Base-by-base conservation (phyloP, 306 rosid species). In the Ochetophila trinervis region DNA sequence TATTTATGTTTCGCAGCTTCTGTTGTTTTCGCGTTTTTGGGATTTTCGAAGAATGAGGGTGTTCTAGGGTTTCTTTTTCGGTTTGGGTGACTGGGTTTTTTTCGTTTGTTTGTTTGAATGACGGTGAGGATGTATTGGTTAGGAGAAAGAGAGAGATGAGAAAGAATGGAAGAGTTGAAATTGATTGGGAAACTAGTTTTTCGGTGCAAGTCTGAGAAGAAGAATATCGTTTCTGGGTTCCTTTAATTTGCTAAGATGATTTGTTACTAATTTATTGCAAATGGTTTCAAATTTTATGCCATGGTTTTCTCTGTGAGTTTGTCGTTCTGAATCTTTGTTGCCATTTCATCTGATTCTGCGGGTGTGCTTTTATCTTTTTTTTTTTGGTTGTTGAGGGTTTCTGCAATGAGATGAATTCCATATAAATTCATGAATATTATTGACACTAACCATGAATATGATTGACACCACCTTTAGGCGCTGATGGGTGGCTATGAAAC, bases 51-150 rank as follows among this genome's bases (percentile, higher is more conserved):
- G 17, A 30, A 50, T 35, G 18, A 32, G 4, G 56, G 17, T 6
- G n/a, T 44, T 40, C 59, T 65, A 65, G 69, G 69, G 69, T 65
- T 65, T 65, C 30, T 4, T 49, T 30, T 50, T 34, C 13, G 19
- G 40, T 30, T 63, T 63, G 8, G 7, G 58, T 14, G 8, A 64
- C 57, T 64, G 57, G 30, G 11, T 65, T 20, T 5, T 30, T 50
- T 51, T 34, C 30, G 17, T 12, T 64, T 14, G 7, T 16, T 6
- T 23, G 30, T 14, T 6, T 35, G 8, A 6, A 4, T 21, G 44
- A 13, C 22, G 5, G 6, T 2, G 40, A 12, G 19, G 19, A n/a
- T 16, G 8, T 60, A 47, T 6, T 21, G 8, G 66, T 37, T 13
- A 14, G 11, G 17, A 21, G 19, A 42, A 8, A 20, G 16, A 21